phyloP scores from a whole-genome alignment of 257 asterid genomes.

The Cynanchum wilfordii region DNA sequence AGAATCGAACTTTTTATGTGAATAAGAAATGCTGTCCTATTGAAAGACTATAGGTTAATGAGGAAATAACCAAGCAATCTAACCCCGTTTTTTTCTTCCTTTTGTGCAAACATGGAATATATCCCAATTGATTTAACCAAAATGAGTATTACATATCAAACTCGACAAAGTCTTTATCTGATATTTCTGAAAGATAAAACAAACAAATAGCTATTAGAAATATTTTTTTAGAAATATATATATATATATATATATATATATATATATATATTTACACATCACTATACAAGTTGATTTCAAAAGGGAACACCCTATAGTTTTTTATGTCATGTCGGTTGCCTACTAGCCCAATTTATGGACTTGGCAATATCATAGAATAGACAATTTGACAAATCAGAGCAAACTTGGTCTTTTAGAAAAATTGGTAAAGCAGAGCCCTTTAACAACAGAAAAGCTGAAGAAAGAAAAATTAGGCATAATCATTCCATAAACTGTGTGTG shows the following conservation, averaged over 20 bases:
- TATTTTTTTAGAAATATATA: too few relatives aligned
- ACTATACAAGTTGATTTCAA: neutral
- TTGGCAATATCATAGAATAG: neutral
- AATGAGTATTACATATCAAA: neutral
- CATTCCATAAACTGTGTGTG: neutral
- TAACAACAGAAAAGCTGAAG: neutral
- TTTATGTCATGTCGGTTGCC: neutral
- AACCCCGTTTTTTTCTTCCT: too few relatives aligned
- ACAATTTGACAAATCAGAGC: neutral
- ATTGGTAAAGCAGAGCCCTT: neutral
- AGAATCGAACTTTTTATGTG: neutral
- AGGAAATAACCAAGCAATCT: neutral
- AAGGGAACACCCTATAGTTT: neutral
- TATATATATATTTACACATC: too few relatives aligned
- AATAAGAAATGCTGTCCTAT: neutral
- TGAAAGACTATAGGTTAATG: neutral
- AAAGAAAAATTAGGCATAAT: neutral
- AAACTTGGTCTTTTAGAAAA: neutral
- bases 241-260: too few relatives aligned
- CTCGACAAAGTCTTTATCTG: neutral
- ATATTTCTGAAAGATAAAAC: neutral
- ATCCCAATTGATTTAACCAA: conserved; percentile 1
- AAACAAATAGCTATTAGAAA: neutral
- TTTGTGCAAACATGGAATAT: neutral
- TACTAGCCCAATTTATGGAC: neutral